A percentile compares a stretch with the other conserved stretches of the same genome.
These are phyloP conservation scores for Dendrobium huoshanense DNA, from an alignment of 106 monocot species.

Conservation along the genomic window DNA sequence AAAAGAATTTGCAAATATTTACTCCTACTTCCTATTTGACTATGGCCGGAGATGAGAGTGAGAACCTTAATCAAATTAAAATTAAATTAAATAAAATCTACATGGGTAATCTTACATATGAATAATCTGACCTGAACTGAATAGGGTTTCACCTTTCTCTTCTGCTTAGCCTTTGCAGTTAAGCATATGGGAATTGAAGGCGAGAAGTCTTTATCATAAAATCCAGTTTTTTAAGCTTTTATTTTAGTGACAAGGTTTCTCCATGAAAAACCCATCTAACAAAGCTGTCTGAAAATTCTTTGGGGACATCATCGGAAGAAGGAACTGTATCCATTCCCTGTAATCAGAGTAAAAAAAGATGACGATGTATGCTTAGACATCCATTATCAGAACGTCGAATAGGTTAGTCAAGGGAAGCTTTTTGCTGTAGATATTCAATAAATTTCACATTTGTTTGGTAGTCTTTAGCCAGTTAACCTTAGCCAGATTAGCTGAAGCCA, in stretches of 20 bases:
- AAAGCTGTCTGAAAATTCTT: slow-evolving; percentile 6
- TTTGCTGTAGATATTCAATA: too few species aligned
- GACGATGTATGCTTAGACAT: not conserved
- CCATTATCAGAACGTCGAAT: not conserved
- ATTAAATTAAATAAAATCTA: not conserved
- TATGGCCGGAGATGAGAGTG: not conserved
- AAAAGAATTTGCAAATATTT: slow-evolving; percentile 3
- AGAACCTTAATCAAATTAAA: not conserved
- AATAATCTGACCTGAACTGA: not conserved
- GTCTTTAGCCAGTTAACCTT: too few species aligned
- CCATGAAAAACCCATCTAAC: slow-evolving; percentile 5
- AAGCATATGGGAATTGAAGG: not conserved
- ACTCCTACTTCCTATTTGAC: slow-evolving; percentile 2
- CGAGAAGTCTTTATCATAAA: not conserved
- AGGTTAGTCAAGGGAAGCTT: too few species aligned
- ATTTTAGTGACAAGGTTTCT: not conserved
- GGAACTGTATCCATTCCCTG: not conserved
- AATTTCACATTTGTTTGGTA: too few species aligned
- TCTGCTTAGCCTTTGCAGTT: not conserved
- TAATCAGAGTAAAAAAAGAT: not conserved
- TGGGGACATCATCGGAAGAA: not conserved
- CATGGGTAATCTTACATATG: slow-evolving; percentile 4
- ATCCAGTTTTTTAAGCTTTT: not conserved
- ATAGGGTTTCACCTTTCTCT: not conserved
- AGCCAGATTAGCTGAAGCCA: too few species aligned